Base-by-base conservation (phyloP, 2,329 filamentous ascomycete genomes). In the Cladobotryum mycophilum region DNA sequence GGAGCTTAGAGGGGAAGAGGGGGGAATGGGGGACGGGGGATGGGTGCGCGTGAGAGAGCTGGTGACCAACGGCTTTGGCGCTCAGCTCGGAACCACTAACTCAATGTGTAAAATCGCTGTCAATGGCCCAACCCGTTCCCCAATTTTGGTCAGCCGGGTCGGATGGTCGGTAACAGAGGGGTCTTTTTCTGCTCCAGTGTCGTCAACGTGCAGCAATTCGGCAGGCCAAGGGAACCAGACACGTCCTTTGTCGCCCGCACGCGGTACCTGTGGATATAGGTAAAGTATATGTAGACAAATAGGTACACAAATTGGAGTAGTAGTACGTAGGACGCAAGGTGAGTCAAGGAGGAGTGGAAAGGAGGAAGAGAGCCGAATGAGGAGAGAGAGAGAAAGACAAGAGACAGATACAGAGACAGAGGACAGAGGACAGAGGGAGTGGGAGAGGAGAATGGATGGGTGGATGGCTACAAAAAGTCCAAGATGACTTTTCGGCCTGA, bases 41-140 rank as follows among this genome's bases (percentile, higher is more conserved):
- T 30, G 25, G 25, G 25, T 30, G 25, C 25, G 25, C 25, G 25
- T 30, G 25, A 4, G n/a, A 18, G 17, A 44, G 45, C 33, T 44
- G 49, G 51, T 47, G 25, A 48, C 57, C 60, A 62, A 61, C 61
- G 62, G 62, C 58, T 63, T 63, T 62, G 61, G 60, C 61, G 61
- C 62, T 64, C 61, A 64, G 59, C 61, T 64, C 51, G 53, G 59
- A 44, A 51, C 57, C 53, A 56, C 55, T 59, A 54, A 45, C 25
- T 47, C 46, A 17, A 48, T 14, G 14, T 40, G 47, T 41, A 34
- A 22, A 42, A 43, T n/a, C 25, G 47, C 17, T 37, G 33, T 36
- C 22, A 34, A 20, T 20, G 38, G 38, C 38, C n/a, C 11, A 14
- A 30, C 38, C 18, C 8, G 15, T 11, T 18, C 25, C 25, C n/a